These are phyloP conservation scores for Diplodia sapinea DNA, from an alignment of 2,329 filamentous ascomycete genomes.

Conservation along the genomic window DNA sequence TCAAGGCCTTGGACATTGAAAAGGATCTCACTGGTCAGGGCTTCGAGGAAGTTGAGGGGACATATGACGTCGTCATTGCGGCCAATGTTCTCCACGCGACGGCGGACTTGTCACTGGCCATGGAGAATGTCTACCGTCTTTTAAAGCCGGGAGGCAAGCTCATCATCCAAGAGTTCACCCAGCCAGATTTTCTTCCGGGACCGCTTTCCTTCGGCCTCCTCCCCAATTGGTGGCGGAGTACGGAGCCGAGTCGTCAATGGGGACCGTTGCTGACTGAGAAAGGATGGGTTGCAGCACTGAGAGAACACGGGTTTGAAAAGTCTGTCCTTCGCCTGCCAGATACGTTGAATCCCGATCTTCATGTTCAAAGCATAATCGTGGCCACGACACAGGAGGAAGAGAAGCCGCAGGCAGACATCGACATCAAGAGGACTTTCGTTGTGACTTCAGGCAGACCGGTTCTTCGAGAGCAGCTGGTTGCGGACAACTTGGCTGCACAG, in stretches of 20 bases:
- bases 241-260: constrained; percentile 10
- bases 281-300: constrained; percentile 11
- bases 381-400: constrained; percentile 15
- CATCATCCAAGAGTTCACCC: constrained; percentile 38
- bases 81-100: constrained; percentile 33
- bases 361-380: constrained; percentile 20
- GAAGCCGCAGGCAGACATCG: constrained; percentile 1
- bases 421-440: constrained; percentile 19
- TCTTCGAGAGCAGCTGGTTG: constrained; percentile 19
- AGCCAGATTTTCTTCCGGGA: constrained; percentile 3
- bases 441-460: constrained; percentile 10
- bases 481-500: constrained; percentile 21
- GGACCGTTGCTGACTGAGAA: constrained; percentile 16
- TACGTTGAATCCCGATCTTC: constrained; percentile 13
- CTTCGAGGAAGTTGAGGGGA: constrained; percentile 32
- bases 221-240: constrained; percentile 33
- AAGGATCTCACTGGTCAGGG: constrained; percentile 30
- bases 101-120: constrained; percentile 25
- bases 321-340: constrained; percentile 17
- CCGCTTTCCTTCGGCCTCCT: constrained; percentile 14
- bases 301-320: constrained; percentile 16
- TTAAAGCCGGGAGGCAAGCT: constrained; percentile 53
- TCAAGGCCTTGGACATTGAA: constrained; percentile 30
- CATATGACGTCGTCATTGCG: constrained; percentile 31
- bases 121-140: constrained; percentile 34